Evolutionary conservation across 768 basidiomycete species (phyloP), one percentile per base, ranked within the genome.

Genomic region (Saitozyma podzolica): DNA sequence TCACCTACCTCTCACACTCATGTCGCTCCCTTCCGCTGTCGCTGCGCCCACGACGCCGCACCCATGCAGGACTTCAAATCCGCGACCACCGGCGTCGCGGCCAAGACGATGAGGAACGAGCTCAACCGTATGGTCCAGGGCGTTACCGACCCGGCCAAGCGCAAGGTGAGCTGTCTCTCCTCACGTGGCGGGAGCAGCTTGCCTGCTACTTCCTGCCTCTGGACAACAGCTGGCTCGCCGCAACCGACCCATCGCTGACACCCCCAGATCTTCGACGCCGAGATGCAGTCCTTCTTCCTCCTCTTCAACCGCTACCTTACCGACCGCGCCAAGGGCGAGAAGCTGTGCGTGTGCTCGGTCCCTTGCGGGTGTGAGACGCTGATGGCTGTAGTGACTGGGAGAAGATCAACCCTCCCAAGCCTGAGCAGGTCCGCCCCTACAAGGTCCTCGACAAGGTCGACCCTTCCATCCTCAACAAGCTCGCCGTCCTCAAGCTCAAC

Each of bases 61-160:
- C 29, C 50, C 45, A 47, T 47, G 45, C 64, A 75, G 74, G 74
- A 97, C 82, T 95, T 95, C 87, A 93, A 94, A 84, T 94, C 92
- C n/a, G 95, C 95, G 67, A 94, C 87, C 42, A 93, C 92, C 58
- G 92, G 91, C 68, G 88, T 93, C 68, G 89, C 91, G 37, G 89
- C 91, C 69, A 97, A 96, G 83, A 84, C 92, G 59, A 97, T 97
- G 95, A 88, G 92, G 58, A 96, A 97, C 79, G 96, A 98, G 83
- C 89, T 99, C 82, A 89, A 89, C 80, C 86, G 86, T 76, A 90
- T 99, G 84, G 92, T 97, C 75, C 83, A 84, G 78, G 88, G 88
- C 65, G 90, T 95, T 77, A 83, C 86, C 66, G 90, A 97, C 67
- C 84, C 86, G 40, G 78, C 83, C 47, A 88, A 89, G 59, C 90